Percentiles rank a stretch among this genome's conserved stretches.
Evolutionary conservation across 495 filamentous ascomycete genomes (phyloP).

Genomic region (Penicillium alfredii): DNA sequence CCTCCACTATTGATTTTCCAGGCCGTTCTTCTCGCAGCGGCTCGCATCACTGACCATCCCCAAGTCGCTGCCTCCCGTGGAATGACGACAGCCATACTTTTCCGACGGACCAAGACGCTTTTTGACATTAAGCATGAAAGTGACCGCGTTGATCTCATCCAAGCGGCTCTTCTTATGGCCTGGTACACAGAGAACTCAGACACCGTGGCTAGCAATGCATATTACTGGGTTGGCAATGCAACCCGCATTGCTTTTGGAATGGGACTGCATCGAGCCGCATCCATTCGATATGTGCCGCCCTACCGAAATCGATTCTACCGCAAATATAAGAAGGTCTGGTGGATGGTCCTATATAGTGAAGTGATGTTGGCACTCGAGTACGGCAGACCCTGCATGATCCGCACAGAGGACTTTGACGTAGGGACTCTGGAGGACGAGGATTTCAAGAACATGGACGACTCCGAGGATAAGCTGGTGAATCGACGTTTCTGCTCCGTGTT

Average conservation of each 20-base stretch:
- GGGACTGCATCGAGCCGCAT: constrained; percentile 13
- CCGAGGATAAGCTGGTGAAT: no score
- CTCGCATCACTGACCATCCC: constrained; percentile 8
- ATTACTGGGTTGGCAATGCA: constrained; percentile 17
- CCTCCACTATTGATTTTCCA: constrained; percentile 17
- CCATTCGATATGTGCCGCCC: constrained; percentile 1
- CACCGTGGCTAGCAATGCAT: constrained; percentile 8
- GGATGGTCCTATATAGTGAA: no score
- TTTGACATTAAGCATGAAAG: constrained; percentile 16
- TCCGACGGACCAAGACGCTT: constrained; percentile 12
- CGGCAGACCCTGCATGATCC: no score
- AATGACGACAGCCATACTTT: constrained; percentile 12
- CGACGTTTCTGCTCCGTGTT: no score
- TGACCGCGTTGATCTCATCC: constrained; percentile 10
- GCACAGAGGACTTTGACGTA: no score
- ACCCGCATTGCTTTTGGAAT: constrained; percentile 16
- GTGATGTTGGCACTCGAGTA: no score
- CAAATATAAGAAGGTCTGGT: no score
- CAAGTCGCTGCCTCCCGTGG: constrained; percentile 4
- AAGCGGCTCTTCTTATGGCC: constrained; percentile 15
- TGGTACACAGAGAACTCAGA: constrained; percentile 12
- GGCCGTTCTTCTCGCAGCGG: constrained; percentile 12
- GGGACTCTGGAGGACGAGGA: no score
- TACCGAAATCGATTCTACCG: no score
- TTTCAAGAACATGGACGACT: no score